Evolutionary conservation across 2,329 filamentous ascomycete species (phyloP), one percentile per base, ranked within the genome.

Genomic region (Monosporascus sp.): DNA sequence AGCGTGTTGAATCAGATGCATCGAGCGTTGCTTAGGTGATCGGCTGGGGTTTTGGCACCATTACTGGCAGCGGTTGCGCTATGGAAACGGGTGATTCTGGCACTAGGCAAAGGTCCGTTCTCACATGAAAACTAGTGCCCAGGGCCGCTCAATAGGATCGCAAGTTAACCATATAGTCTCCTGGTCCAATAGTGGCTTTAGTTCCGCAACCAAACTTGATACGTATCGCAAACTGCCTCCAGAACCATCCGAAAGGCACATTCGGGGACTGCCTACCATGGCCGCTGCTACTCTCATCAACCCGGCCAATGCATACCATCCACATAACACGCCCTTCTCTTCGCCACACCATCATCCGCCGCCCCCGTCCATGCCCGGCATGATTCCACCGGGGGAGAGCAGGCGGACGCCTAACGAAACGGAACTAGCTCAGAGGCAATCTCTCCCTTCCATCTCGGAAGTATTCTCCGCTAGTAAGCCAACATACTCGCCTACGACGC

Each of bases 41-140:
- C 62, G 60, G 63, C 61, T 63, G 65, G 66, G 65, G 63, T 55
- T 63, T 63, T 63, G 65, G 65, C 58, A 67, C 55, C 58, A 59
- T 58, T 54, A 62, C 59, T 63, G 65, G 62, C 56, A 64, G 62
- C 55, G 63, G 63, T 67, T 62, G 64, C 63, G 66, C 64, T 66
- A 69, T 69, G 66, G 66, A 69, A 64, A 57, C 63, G 63, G 66
- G 65, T 64, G 65, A 65, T 65, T 67, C 65, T 65, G 63, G 65
- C 57, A 61, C 62, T 64, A 69, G 65, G 65, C 65, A 67, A 67
- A 69, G 66, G 66, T 68, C 58, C 58, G 66, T 67, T 58, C 37
- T 55, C 57, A 53, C 57, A 52, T 52, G 53, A 52, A 50, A 59
- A 54, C 57, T 61, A 53, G 53, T 53, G 50, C 53, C 52, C 54